Percentiles rank a stretch among this genome's conserved stretches.
Evolutionary conservation across 2,329 filamentous ascomycete genomes (phyloP).

Genomic region (Pseudogymnoascus pannorum): DNA sequence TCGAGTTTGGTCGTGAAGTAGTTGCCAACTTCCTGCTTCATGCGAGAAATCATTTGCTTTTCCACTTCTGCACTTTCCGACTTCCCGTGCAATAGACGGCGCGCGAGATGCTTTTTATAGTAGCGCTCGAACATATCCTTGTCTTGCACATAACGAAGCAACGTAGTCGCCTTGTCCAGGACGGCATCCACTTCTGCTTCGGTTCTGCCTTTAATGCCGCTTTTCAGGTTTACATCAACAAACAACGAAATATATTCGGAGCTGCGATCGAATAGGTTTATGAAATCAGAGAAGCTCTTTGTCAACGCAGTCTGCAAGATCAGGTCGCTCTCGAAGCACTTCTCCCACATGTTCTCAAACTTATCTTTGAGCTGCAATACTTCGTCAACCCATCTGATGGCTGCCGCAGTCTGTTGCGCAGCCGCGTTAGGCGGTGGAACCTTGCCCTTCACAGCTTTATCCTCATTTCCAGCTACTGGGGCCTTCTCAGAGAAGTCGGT

Average conservation of each 20-base stretch:
- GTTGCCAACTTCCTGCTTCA: conserved; percentile 95
- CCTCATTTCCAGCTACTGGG: conserved; percentile 37
- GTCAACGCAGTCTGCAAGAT: conserved; percentile 75
- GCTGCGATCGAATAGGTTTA: conserved; percentile 79
- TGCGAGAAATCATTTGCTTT: conserved; percentile 89
- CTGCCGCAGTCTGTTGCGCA: conserved; percentile 76
- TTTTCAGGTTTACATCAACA: conserved; percentile 93
- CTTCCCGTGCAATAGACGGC: conserved; percentile 78
- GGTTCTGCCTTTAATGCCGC: conserved; percentile 86
- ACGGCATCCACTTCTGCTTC: conserved; percentile 78
- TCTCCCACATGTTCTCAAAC: conserved; percentile 71
- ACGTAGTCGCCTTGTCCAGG: conserved; percentile 79
- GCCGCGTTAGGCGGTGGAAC: conserved; percentile 44
- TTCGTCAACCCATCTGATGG: conserved; percentile 92
- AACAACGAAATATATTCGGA: conserved; percentile 94
- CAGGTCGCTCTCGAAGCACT: conserved; percentile 68
- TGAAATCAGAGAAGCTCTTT: conserved; percentile 84
- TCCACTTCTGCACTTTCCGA: conserved; percentile 88
- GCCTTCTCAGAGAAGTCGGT: conserved; percentile 41
- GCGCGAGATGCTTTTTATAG: conserved; percentile 94
- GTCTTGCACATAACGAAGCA: conserved; percentile 82
- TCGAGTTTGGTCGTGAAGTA: conserved; percentile 90
- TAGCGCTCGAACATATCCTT: conserved; percentile 95
- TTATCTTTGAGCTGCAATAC: conserved; percentile 80
- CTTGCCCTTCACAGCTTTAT: conserved; percentile 42